phyloP scores from a whole-genome alignment of 2,329 filamentous ascomycete genomes.

The Tolypocladium cylindrosporum region DNA sequence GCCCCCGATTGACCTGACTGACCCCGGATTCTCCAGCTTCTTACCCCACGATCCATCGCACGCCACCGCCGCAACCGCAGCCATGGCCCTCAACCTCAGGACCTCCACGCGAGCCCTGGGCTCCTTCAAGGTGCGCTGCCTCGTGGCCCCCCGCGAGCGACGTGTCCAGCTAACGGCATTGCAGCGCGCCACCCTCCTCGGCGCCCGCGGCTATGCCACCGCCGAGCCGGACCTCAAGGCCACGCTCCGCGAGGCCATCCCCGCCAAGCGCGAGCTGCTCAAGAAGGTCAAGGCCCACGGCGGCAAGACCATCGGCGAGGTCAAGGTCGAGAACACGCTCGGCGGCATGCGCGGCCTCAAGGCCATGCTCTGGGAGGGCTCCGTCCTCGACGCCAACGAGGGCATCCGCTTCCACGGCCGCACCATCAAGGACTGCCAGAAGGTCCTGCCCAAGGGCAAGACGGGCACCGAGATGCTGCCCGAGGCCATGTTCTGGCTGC shows the following conservation, averaged over 20 bases:
- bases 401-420: slow-evolving; percentile 97
- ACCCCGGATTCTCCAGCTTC: background rate
- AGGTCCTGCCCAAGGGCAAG: slow-evolving; percentile 83
- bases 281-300: slow-evolving; percentile 86
- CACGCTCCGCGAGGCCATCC: slow-evolving; percentile 73
- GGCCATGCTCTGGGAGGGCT: slow-evolving; percentile 98
- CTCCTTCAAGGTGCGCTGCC: slow-evolving; percentile 47
- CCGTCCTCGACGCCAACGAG: slow-evolving; percentile 90
- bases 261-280: slow-evolving; percentile 84
- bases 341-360: slow-evolving; percentile 97
- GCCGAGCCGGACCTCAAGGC: slow-evolving; percentile 85
- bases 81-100: slow-evolving; percentile 57
- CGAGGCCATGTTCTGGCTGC: slow-evolving; percentile 98
- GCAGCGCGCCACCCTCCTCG: slow-evolving; percentile 16
- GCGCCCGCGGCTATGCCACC: slow-evolving; percentile 55
- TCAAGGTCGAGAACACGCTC: slow-evolving; percentile 88
- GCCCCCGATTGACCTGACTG: too few relatives aligned
- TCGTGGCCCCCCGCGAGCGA: rapidly evolving
- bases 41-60: background rate
- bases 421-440: slow-evolving; percentile 97
- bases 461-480: slow-evolving; percentile 94
- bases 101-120: slow-evolving; percentile 52
- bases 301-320: slow-evolving; percentile 76
- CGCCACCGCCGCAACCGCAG: slow-evolving; percentile 7
- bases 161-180: slow-evolving; percentile 12